Evolutionary conservation across 106 monocot species (phyloP), one percentile per base, ranked within the genome.

Genomic region (Acorus calamus): DNA sequence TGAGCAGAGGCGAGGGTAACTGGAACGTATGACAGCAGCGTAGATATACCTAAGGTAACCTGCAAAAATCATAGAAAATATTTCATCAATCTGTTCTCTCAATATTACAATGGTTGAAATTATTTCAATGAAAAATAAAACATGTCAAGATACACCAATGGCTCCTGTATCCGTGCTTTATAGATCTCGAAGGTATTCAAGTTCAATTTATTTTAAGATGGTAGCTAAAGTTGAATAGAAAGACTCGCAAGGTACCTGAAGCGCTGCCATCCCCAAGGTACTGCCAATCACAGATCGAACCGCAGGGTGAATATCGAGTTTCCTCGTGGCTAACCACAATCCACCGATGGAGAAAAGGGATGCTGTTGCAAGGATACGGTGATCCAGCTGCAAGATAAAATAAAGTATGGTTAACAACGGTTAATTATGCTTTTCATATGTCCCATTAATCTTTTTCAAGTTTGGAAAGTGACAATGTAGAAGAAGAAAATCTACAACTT

Each of bases 1-100:
- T 71, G 72, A 80, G 64, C 69, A 69, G 9, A 12, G 49, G 68
- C 58, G 45, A 51, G 12, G 12, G 52, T 6, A 47, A 59, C 11
- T 57, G 61, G 42, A 73, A 57, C 14, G 45, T 62, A 3, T 59
- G 70, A 55, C 64, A 62, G 61, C 8, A 94, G 86, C 8, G 94
- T 94, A 6, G 94, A 74, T 70, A 94, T 84, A 12, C 96, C 96
- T 72, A 96, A 44, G 4, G 82, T 90, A 5, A 83, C 94, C 94
- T 89, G 84, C 8, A 49, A 49, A 28, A 28, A 28, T 28, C 28
- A 28, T 28, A 28, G 28, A 28, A 28, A 28, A 1, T 28, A 28
- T 28, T 28, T 28, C 28, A 28, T 28, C 28, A 28, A 28, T 28
- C 28, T 28, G 28, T 28, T 28, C 28, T 28, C 28, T 28, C 28